These are phyloP conservation scores for Vitis rotundifolia DNA, from an alignment of 164 flowering plant genomes.

Conservation along the genomic window DNA sequence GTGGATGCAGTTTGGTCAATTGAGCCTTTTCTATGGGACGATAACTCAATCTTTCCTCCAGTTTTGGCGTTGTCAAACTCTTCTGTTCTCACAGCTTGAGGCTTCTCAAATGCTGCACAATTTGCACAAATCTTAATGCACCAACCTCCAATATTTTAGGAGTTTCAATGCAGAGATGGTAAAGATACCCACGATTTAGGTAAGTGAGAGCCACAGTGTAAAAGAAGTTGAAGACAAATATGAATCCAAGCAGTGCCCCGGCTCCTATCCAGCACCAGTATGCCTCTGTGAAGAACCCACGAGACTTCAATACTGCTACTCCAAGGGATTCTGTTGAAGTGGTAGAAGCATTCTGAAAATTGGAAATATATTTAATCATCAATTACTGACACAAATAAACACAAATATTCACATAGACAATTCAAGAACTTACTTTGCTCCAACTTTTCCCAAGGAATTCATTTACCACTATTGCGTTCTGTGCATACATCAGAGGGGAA, in stretches of 20 bases:
- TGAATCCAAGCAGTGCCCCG: constrained; percentile 28
- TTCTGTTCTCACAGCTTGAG: constrained; percentile 34
- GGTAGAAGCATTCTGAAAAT: constrained; percentile 8
- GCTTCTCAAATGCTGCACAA: constrained; percentile 33
- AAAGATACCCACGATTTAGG: constrained; percentile 28
- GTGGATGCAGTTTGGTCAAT: neutral
- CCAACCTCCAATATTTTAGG: neutral
- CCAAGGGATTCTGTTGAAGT: constrained; percentile 20
- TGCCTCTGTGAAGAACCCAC: constrained; percentile 29
- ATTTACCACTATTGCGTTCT: constrained; percentile 39
- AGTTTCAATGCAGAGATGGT: neutral
- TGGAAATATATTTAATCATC: neutral
- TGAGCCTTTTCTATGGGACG: constrained; percentile 4
- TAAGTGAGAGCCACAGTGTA: constrained; percentile 24
- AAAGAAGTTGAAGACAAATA: constrained; percentile 22
- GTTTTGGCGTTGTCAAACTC: constrained; percentile 14
- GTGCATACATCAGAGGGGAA: constrained; percentile 48
- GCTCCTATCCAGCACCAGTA: constrained; percentile 41
- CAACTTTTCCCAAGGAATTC: constrained; percentile 48
- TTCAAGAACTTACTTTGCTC: constrained; percentile 26
- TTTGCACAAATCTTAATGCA: neutral
- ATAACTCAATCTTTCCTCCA: constrained; percentile 13
- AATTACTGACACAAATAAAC: neutral
- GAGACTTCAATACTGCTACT: constrained; percentile 22
- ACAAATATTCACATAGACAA: neutral